phyloP scores from a whole-genome alignment of 148 eudicot species.

The Camellia japonica region DNA sequence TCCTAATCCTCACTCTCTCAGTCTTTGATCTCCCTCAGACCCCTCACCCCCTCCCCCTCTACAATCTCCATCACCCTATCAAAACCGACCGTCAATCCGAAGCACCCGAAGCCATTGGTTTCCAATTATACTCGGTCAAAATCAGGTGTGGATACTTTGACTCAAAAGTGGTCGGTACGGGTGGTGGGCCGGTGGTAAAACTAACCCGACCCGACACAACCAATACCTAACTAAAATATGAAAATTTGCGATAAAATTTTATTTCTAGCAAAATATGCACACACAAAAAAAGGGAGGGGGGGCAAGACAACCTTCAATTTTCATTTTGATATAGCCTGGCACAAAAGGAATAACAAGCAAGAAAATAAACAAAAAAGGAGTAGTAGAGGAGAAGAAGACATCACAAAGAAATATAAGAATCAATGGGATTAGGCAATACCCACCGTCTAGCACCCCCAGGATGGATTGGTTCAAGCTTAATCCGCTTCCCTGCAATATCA shows the following conservation, averaged over 20 bases:
- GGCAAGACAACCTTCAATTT: not conserved
- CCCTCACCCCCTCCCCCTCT: too few species aligned
- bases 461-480: slow-evolving; percentile 50
- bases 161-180: too few species aligned
- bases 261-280: not conserved
- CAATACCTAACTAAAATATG: not conserved
- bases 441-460: slow-evolving; percentile 44
- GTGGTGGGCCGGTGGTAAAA: too few species aligned
- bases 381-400: not conserved
- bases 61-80: too few species aligned
- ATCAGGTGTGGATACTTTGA: too few species aligned
- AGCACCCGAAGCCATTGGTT: too few species aligned
- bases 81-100: too few species aligned
- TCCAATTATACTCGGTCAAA: too few species aligned
- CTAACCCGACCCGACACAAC: too few species aligned
- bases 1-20: too few species aligned
- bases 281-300: not conserved
- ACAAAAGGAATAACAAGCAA: not conserved
- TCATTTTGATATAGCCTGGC: not conserved
- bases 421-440: slow-evolving; percentile 1
- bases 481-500: slow-evolving; percentile 61
- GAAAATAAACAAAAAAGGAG: not conserved
- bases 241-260: not conserved
- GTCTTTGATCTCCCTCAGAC: too few species aligned
- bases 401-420: not conserved